These are phyloP conservation scores for Medicago ruthenica DNA, from an alignment of 306 rosid genomes.

Conservation along the genomic window DNA sequence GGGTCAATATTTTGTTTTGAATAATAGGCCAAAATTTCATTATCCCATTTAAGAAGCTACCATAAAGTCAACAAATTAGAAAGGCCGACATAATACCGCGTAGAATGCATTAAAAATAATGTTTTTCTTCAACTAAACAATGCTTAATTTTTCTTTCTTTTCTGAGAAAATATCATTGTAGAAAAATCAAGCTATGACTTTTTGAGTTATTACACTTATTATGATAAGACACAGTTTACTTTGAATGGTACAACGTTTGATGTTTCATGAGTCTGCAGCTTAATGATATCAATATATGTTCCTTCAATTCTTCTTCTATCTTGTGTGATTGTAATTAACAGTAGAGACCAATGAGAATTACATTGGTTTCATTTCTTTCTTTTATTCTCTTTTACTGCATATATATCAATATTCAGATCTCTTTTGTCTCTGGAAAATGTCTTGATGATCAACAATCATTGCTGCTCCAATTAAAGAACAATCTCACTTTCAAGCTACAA, in stretches of 20 bases:
- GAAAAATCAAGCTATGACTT: slow-evolving; percentile 9
- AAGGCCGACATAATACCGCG: slow-evolving; percentile 35
- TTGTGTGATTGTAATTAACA: slow-evolving; percentile 12
- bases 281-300: slow-evolving; percentile 2
- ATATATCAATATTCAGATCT: slow-evolving; percentile 25
- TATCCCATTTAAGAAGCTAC: slow-evolving; percentile 36
- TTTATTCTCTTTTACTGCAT: slow-evolving; percentile 31
- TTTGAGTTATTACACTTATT: background rate
- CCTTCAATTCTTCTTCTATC: slow-evolving; percentile 25
- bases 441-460: slow-evolving; percentile 49
- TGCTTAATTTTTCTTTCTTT: background rate
- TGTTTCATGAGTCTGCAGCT: slow-evolving; percentile 41
- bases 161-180: slow-evolving; percentile 28
- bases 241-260: slow-evolving; percentile 22
- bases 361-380: slow-evolving; percentile 41
- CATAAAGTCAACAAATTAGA: slow-evolving; percentile 34
- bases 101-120: slow-evolving; percentile 27
- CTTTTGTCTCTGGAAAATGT: slow-evolving; percentile 46
- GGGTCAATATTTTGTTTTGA: slow-evolving; percentile 37
- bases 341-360: slow-evolving; percentile 48
- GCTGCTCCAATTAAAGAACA: slow-evolving; percentile 54
- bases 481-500: background rate
- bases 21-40: slow-evolving; percentile 30
- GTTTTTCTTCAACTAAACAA: slow-evolving; percentile 3
- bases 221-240: slow-evolving; percentile 36